These are phyloP conservation scores for Neofusicoccum laricinum DNA, from an alignment of 2,329 filamentous ascomycete species.

Conservation along the genomic window DNA sequence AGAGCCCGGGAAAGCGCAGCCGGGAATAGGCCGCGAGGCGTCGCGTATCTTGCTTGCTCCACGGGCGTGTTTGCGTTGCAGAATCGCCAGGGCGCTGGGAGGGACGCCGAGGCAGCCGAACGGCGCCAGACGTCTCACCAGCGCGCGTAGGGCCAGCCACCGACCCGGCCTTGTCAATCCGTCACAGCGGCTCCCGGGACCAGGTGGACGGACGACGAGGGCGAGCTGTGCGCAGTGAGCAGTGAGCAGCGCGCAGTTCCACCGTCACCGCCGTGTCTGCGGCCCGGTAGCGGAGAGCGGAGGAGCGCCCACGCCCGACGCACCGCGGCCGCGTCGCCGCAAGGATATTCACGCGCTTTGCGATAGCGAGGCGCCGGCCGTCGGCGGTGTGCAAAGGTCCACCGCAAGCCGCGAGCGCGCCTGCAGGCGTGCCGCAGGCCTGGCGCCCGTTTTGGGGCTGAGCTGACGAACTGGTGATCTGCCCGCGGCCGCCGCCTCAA, in stretches of 20 bases:
- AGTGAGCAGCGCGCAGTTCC: not conserved
- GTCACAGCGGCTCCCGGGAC: not conserved
- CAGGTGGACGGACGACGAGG: not conserved
- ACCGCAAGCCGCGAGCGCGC: not conserved
- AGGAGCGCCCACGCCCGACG: not conserved
- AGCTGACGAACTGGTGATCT: conserved; percentile 6
- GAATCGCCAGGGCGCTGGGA: not conserved
- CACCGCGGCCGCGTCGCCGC: too few relatives aligned
- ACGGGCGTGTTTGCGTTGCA: not conserved
- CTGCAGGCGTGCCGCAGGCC: not conserved
- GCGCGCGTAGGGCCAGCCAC: not conserved
- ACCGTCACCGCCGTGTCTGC: not conserved
- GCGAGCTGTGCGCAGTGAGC: not conserved
- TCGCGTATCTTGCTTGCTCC: not conserved
- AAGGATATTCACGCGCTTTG: not conserved
- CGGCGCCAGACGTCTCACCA: conserved; percentile 1
- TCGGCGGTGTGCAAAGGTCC: conserved; percentile 8
- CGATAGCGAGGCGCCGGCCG: not conserved
- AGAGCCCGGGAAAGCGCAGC: not conserved
- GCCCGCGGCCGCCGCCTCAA: not conserved
- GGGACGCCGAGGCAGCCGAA: not conserved
- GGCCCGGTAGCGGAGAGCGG: not conserved
- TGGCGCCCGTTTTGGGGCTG: not conserved
- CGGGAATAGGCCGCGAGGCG: not conserved
- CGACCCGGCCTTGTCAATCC: not conserved